Base-by-base conservation (phyloP, 768 basidiomycete genomes). In the Rhodotorula babjevae region DNA sequence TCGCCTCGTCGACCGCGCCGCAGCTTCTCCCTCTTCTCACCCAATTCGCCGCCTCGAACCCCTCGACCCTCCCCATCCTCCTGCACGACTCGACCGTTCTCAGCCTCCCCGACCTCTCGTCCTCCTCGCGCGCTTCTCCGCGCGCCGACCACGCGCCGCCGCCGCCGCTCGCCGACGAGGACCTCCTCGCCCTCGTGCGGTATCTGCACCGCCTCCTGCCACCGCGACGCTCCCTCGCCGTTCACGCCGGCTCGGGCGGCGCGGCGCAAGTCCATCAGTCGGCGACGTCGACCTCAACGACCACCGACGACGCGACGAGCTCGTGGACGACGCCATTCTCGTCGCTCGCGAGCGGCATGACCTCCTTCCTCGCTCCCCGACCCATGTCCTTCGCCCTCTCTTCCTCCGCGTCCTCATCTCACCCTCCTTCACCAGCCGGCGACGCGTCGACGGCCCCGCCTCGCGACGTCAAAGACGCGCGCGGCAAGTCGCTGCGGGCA, bases 1-100 rank as follows among this genome's bases (percentile, higher is more conserved):
- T 61, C 16, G 60, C 58, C 18, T 42, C 61, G 2, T 16, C 31
- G 1, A 46, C 55, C 25, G 14, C 53, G 21, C 23, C 60, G 1
- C 74, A 75, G 47, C 63, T 75, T 18, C 27, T 21, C 2, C 74
- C 74, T 0, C 67, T 75, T 4, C 60, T 75, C 55, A n/a, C 55
- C 2, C 74, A 75, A 18, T 66, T 75, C 61, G 60, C 67, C 40
- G 70, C 74, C 19, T 63, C 58, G 27, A 58, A 75, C 33, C 52
- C 74, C 18, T 62, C 61, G 0, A 33, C 53, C 0, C 50, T 61
- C 2, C 74, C 74, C 3, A 47, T 75, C 42, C 64, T 75, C 25
- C 63, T 71, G 5, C 69, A 71, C 67, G 18, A 10, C 59, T 2
- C 31, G 6, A 44, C 53, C 3, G 33, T 68, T 27, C 55, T 75